phyloP scores from a whole-genome alignment of 2,329 filamentous ascomycete species.

The Dendryphion nanum region DNA sequence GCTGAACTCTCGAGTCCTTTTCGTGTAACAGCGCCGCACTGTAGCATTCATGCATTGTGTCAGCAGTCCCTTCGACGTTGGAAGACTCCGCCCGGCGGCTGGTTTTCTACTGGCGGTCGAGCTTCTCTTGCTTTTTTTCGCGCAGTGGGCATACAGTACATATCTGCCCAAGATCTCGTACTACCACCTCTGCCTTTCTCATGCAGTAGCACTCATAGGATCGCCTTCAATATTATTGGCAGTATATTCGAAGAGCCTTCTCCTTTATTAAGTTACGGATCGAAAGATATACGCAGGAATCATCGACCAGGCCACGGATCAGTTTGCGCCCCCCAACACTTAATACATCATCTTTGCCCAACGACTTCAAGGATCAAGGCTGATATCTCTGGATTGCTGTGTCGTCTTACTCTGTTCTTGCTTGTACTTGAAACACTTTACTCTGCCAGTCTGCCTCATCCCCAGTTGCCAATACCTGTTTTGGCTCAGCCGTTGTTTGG shows the following conservation, averaged over 20 bases:
- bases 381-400: constrained; percentile 15
- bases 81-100: constrained; percentile 19
- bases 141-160: constrained; percentile 14
- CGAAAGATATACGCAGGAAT: constrained; percentile 14
- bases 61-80: constrained; percentile 18
- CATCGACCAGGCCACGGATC: constrained; percentile 22
- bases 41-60: constrained; percentile 26
- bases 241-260: constrained; percentile 24
- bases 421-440: constrained; percentile 20
- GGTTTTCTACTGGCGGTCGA: constrained; percentile 12
- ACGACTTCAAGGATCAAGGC: constrained; percentile 18
- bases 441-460: constrained; percentile 12
- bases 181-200: constrained; percentile 22
- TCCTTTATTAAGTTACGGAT: constrained; percentile 19
- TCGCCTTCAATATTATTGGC: constrained; percentile 28
- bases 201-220: constrained; percentile 32
- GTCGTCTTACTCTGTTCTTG: constrained; percentile 11
- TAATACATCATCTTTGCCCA: constrained; percentile 22
- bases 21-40: constrained; percentile 28
- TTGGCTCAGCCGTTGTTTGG: constrained; percentile 11
- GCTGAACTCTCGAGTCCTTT: constrained; percentile 16
- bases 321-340: constrained; percentile 22
- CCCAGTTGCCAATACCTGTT: constrained; percentile 13
- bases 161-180: constrained; percentile 26
- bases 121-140: constrained; percentile 19